These are phyloP conservation scores for Amesomyces nigricolor DNA, from an alignment of 2,329 filamentous ascomycete species.

Conservation along the genomic window DNA sequence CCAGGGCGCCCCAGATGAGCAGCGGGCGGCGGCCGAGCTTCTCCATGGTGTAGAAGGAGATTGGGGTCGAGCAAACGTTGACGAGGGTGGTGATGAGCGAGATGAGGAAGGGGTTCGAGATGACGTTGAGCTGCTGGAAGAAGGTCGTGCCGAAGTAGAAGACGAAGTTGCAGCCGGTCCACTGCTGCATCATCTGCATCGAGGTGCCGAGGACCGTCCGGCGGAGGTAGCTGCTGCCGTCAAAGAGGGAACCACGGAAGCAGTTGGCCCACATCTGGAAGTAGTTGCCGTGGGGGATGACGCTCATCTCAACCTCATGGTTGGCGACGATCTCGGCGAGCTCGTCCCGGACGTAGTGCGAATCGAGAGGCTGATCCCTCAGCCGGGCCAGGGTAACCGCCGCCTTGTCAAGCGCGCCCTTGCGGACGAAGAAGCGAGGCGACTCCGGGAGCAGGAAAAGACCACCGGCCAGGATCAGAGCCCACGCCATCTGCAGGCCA, in stretches of 20 bases:
- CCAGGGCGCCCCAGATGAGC: slow-evolving; percentile 61
- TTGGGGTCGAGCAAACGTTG: slow-evolving; percentile 65
- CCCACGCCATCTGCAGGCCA: slow-evolving; percentile 55
- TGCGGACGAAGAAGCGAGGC: slow-evolving; percentile 66
- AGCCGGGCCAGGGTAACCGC: slow-evolving; percentile 51
- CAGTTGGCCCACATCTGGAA: slow-evolving; percentile 53
- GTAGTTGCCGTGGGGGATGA: slow-evolving; percentile 52
- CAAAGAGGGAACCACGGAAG: slow-evolving; percentile 50
- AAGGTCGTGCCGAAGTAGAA: slow-evolving; percentile 67
- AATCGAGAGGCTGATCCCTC: slow-evolving; percentile 59
- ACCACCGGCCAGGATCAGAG: slow-evolving; percentile 34
- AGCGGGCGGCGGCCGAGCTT: slow-evolving; percentile 62
- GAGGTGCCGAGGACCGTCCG: slow-evolving; percentile 51
- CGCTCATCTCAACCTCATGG: slow-evolving; percentile 59
- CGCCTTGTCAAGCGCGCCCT: slow-evolving; percentile 56
- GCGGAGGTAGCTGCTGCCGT: slow-evolving; percentile 51
- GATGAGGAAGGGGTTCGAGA: slow-evolving; percentile 64
- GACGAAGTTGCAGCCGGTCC: slow-evolving; percentile 64
- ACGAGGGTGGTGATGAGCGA: slow-evolving; percentile 66
- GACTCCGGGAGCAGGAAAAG: slow-evolving; percentile 53
- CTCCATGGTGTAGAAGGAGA: slow-evolving; percentile 69
- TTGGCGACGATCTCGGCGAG: slow-evolving; percentile 71
- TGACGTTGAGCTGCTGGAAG: slow-evolving; percentile 59
- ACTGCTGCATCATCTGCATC: slow-evolving; percentile 59
- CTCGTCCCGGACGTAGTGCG: slow-evolving; percentile 61